phyloP scores from a whole-genome alignment of 208 protist species.

The Acanthamoeba lenticulata region DNA sequence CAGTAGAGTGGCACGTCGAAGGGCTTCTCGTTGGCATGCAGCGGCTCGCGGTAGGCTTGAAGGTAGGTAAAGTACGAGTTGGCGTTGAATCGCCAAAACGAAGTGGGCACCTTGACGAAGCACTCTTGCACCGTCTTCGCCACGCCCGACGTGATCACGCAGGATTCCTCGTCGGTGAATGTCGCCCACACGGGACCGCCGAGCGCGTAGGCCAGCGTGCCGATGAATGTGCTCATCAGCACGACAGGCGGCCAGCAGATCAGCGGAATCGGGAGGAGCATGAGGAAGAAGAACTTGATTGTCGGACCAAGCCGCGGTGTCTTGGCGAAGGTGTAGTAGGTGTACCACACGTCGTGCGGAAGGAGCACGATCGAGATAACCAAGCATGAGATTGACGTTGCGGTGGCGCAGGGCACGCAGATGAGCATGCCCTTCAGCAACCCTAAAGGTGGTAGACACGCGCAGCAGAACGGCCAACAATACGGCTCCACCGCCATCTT shows the following conservation, averaged over 20 bases:
- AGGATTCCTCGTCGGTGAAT: background rate
- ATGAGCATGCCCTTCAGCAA: background rate
- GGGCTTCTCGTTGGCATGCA: background rate
- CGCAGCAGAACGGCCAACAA: background rate
- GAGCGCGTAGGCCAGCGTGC: background rate
- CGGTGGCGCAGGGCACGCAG: background rate
- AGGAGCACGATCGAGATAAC: background rate
- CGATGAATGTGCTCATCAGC: background rate
- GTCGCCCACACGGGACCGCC: background rate
- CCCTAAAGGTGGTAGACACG: background rate
- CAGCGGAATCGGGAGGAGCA: background rate
- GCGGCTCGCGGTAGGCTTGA: background rate
- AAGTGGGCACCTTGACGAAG: background rate
- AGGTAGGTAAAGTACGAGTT: background rate
- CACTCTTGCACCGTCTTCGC: background rate
- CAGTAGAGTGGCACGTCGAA: background rate
- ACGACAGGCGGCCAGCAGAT: background rate
- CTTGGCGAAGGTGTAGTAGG: background rate
- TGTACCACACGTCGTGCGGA: background rate
- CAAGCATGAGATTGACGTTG: background rate
- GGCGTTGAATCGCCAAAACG: background rate
- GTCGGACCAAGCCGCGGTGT: background rate
- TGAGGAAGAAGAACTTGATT: background rate
- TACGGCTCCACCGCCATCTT: background rate
- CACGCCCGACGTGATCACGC: background rate